Percentiles rank a stretch among this genome's conserved stretches.
Evolutionary conservation across 2,329 filamentous ascomycete species (phyloP).

Genomic region (Rhynchosporium graminicola): DNA sequence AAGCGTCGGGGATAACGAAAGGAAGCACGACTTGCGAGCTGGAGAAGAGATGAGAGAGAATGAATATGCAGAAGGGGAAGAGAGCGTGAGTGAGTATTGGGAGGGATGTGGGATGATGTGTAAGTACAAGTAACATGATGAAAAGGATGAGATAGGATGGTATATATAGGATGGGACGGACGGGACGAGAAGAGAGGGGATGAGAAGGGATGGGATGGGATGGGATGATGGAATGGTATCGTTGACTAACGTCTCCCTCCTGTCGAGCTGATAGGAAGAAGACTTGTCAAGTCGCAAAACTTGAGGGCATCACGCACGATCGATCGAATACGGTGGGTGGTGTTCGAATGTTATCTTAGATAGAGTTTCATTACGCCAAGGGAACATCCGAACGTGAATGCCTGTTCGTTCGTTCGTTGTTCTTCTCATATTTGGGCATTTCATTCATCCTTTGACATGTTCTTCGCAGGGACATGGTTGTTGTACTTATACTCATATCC

Average conservation of each 20-base stretch:
- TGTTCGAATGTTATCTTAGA: too few relatives aligned
- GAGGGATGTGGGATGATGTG: not conserved
- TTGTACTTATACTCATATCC: too few relatives aligned
- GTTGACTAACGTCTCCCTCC: not conserved
- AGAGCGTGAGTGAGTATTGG: not conserved
- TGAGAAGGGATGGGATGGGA: not conserved
- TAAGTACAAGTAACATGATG: too few relatives aligned
- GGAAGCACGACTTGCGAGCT: not conserved
- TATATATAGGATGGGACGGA: too few relatives aligned
- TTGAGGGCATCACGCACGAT: too few relatives aligned
- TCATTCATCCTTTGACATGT: too few relatives aligned
- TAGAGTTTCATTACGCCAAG: not conserved
- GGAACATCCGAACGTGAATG: not conserved
- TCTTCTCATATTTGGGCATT: not conserved
- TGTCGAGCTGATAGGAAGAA: too few relatives aligned
- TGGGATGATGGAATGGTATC: not conserved
- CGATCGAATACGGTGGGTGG: too few relatives aligned
- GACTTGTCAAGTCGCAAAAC: too few relatives aligned
- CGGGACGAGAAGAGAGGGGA: not conserved
- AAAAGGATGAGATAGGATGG: too few relatives aligned
- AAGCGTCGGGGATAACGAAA: not conserved
- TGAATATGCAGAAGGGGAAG: not conserved
- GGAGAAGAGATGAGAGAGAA: constrained; percentile 14
- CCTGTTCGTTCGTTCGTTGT: not conserved
- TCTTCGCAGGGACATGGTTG: not conserved